Evolutionary conservation across 495 filamentous ascomycete species (phyloP), one percentile per base, ranked within the genome.

Genomic region (Letharia lupina): DNA sequence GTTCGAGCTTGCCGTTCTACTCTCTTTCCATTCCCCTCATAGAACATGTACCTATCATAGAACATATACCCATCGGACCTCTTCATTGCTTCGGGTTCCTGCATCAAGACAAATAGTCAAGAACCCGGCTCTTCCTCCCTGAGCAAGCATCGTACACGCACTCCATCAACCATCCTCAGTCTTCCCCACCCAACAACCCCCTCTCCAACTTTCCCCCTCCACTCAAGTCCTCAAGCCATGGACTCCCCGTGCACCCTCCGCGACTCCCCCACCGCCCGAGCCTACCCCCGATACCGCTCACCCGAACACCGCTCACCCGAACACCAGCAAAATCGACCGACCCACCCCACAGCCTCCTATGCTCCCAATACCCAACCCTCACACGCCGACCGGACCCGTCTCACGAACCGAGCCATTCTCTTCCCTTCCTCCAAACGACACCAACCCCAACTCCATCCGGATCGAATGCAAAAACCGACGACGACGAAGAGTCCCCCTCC

Each of bases 241-340:
- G 40, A 23, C 3, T 40, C 35, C 39, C 11, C 59, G 13, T 63
- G 61, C 11, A 50, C 61, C n/a, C 56, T 64, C 18, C 56, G 62
- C 45, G n/a, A 37, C 16, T n/a, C 33, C 4, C 28, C 47, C 47
- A 54, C 1, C 23, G 18, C 47, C 13, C n/a, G n/a, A 33, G 0
- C 10, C 47, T 64, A 33, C 4, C 12, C 45, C 12, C 8, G 20
- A 37, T 78, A 76, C 62, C 77, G 76, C 71, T 76, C 75, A 0
- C 67, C 61, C 44, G 47, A 45, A 59, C 77, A 72, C 45, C 74
- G 76, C 71, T 76, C 75, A 0, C 67, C 61, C 44, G 47, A 45
- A 59, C 77, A 72, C 45, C 74, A 74, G 45, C 60, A 65, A 15
- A 28, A 57, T 40, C 33, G 75, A 77, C 65, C 74, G 71, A 41